phyloP scores from a whole-genome alignment of 2,329 filamentous ascomycete species.

The Cercospora sp. region DNA sequence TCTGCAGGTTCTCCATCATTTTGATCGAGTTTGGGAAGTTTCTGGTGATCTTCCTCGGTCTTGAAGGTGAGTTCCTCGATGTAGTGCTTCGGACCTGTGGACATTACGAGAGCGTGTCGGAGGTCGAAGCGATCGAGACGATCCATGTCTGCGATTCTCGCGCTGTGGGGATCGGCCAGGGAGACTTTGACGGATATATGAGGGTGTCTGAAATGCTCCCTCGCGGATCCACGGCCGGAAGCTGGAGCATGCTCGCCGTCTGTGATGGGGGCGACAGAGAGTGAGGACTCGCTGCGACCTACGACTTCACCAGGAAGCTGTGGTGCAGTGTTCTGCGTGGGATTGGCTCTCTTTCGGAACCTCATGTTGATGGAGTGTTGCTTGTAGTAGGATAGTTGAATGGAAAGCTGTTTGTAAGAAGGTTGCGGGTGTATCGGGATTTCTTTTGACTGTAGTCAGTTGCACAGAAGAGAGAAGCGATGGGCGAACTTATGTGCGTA shows the following conservation, averaged over 20 bases:
- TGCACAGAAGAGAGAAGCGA: background rate
- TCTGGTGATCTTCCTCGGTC: background rate
- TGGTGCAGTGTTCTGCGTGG: background rate
- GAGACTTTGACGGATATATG: background rate
- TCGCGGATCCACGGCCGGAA: background rate
- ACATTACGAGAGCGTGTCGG: background rate
- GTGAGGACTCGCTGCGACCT: background rate
- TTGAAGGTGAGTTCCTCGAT: background rate
- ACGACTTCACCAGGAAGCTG: background rate
- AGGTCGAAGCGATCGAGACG: background rate
- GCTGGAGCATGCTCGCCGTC: background rate
- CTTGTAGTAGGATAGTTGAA: background rate
- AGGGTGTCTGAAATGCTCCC: background rate
- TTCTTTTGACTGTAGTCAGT: background rate
- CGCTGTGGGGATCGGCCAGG: background rate
- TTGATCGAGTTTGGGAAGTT: background rate
- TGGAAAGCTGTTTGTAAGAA: background rate
- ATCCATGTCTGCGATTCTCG: background rate
- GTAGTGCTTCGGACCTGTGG: background rate
- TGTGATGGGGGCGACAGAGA: background rate
- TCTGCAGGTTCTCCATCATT: background rate
- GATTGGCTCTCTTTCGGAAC: background rate
- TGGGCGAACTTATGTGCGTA: background rate
- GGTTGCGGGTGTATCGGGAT: background rate
- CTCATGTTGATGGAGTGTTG: background rate